phyloP scores from a whole-genome alignment of 2,329 filamentous ascomycete species.

The Mariannaea sp. region DNA sequence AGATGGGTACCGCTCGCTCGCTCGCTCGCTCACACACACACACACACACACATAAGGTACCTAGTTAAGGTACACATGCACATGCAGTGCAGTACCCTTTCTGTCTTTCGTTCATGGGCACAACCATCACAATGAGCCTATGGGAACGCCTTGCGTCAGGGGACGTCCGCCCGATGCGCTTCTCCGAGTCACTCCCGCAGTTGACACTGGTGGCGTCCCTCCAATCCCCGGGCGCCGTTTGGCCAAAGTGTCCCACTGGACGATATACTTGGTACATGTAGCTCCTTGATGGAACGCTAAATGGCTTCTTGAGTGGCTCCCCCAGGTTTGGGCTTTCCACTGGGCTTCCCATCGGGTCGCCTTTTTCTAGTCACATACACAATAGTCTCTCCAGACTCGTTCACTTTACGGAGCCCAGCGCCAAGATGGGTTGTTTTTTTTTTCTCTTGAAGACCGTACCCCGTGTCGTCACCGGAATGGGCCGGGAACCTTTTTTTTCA shows the following conservation, averaged over 20 bases:
- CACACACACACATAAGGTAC: no score
- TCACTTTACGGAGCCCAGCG: no score
- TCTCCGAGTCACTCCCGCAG: not conserved
- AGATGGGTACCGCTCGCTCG: not conserved
- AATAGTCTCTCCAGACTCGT: no score
- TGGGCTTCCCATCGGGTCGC: conserved; percentile 11
- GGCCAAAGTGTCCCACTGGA: not conserved
- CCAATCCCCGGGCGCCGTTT: no score
- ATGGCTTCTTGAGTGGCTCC: not conserved
- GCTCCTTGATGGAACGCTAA: not conserved
- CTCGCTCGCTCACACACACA: not conserved
- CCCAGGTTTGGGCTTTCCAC: conserved; percentile 15
- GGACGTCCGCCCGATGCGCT: conserved; percentile 24
- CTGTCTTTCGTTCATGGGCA: conserved; percentile 13
- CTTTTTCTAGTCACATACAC: conserved; percentile 7
- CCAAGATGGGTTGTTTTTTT: not conserved
- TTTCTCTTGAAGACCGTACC: not conserved
- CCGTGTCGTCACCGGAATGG: conserved; percentile 5
- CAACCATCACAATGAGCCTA: conserved; percentile 39
- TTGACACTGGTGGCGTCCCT: conserved; percentile 2
- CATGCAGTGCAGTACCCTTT: not conserved
- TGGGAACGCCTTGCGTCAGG: conserved; percentile 41
- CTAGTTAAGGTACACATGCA: not conserved
- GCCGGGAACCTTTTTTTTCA: no score
- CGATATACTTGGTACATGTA: not conserved